Conservation (phyloP, 192 early-diverging fungal genomes). For the Umbelopsis sp. region DNA sequence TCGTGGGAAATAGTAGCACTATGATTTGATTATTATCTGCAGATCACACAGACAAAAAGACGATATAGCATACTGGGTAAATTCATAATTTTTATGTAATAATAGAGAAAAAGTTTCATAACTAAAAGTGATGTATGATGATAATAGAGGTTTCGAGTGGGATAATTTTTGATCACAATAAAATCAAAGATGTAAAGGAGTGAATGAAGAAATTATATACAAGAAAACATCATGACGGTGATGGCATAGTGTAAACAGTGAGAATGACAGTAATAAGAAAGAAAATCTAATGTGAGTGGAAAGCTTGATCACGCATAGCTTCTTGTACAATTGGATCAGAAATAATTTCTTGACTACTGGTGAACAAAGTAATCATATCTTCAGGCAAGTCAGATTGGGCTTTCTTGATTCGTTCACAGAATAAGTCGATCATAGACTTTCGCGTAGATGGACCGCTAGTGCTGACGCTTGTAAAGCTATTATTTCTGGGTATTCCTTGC, state of each 20-base stretch:
- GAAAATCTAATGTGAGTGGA: background rate
- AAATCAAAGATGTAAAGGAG: background rate
- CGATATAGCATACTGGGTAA: too few relatives aligned
- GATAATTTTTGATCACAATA: background rate
- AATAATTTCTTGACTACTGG: background rate
- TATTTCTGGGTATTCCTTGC: background rate
- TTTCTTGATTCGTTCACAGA: background rate
- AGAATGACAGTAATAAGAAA: background rate
- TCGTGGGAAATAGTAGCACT: too few relatives aligned
- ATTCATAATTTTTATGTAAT: too few relatives aligned
- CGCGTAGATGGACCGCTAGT: background rate
- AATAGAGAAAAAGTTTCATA: too few relatives aligned
- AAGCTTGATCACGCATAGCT: background rate
- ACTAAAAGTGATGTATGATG: background rate
- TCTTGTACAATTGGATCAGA: background rate
- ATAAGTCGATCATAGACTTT: slow-evolving; percentile 1
- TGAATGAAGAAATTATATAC: background rate
- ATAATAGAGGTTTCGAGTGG: background rate
- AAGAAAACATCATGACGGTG: background rate
- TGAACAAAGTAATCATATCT: background rate
- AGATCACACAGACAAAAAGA: too few relatives aligned
- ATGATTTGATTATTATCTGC: too few relatives aligned
- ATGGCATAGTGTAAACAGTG: background rate
- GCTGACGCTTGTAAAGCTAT: slow-evolving; percentile 15
- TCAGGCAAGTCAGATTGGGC: slow-evolving; percentile 2